phyloP scores from a whole-genome alignment of 495 filamentous ascomycete species.

The Bacidia gigantensis region DNA sequence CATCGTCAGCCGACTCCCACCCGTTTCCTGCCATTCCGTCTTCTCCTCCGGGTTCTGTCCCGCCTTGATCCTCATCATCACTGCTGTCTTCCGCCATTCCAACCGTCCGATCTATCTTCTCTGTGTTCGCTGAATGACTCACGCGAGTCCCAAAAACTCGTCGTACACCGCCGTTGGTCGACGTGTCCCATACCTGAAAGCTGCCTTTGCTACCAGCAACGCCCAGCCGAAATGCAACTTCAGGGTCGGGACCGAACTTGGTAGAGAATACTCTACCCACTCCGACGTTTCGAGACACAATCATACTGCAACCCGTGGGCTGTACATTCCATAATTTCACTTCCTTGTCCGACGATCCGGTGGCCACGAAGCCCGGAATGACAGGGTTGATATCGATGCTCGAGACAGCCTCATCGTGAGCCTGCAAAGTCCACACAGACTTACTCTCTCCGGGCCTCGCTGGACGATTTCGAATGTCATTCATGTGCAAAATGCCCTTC shows the following conservation, averaged over 20 bases:
- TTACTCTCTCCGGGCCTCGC: constrained; percentile 56
- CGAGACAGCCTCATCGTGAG: constrained; percentile 86
- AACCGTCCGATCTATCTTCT: constrained; percentile 58
- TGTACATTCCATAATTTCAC: constrained; percentile 95
- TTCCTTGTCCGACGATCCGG: constrained; percentile 80
- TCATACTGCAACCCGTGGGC: constrained; percentile 62
- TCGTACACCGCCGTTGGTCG: constrained; percentile 82
- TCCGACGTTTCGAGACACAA: constrained; percentile 79
- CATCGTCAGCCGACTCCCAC: constrained; percentile 89
- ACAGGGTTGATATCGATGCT: constrained; percentile 83
- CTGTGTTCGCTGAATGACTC: constrained; percentile 42
- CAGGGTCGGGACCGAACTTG: constrained; percentile 72
- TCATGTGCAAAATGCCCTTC: constrained; percentile 73
- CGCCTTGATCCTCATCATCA: constrained; percentile 47
- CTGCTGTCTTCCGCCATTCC: constrained; percentile 51
- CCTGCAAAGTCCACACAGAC: constrained; percentile 85
- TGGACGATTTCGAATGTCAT: constrained; percentile 62
- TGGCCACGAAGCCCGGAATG: constrained; percentile 85
- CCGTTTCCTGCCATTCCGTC: constrained; percentile 35
- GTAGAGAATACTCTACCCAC: constrained; percentile 92
- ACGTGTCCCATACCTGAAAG: constrained; percentile 95
- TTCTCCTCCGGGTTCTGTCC: constrained; percentile 41
- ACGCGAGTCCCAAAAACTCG: constrained; percentile 68
- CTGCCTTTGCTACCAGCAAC: constrained; percentile 89
- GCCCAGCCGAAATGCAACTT: constrained; percentile 79